Evolutionary conservation across 1,139 yeast genomes (phyloP).

Genomic region (Yamadazyma conglobata): DNA sequence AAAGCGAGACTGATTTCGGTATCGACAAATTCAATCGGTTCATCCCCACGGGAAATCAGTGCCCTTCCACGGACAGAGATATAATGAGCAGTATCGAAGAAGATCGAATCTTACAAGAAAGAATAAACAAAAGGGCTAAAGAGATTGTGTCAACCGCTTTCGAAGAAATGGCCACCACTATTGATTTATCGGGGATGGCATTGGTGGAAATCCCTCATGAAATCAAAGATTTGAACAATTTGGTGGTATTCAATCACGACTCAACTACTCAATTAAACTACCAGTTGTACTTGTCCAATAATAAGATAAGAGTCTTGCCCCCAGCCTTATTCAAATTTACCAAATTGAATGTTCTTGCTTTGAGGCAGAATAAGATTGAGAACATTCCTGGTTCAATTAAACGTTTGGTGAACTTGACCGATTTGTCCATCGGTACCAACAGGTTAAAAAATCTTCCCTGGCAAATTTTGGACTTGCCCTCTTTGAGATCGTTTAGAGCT

Average conservation of each 20-base stretch:
- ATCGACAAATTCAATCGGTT: conserved; percentile 44
- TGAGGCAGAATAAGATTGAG: conserved; percentile 36
- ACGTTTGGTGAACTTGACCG: conserved; percentile 30
- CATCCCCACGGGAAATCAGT: conserved; percentile 24
- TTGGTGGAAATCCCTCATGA: conserved; percentile 42
- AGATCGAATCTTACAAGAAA: conserved; percentile 10
- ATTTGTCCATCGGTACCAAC: conserved; percentile 40
- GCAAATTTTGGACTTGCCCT: conserved; percentile 31
- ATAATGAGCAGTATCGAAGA: conserved; percentile 14
- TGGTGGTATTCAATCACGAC: conserved; percentile 35
- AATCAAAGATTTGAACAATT: conserved; percentile 40
- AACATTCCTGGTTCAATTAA: conserved; percentile 36
- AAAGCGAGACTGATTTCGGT: conserved; percentile 48
- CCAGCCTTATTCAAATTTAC: conserved; percentile 42
- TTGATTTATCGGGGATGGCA: conserved; percentile 36
- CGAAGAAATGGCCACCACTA: conserved; percentile 34
- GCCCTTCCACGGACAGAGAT: conserved; percentile 31
- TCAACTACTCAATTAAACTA: conserved; percentile 23
- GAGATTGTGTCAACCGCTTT: conserved; percentile 35
- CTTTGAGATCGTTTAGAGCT: conserved; percentile 32
- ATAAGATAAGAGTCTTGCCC: conserved; percentile 28
- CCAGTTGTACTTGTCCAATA: conserved; percentile 39
- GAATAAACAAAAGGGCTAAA: conserved; percentile 25
- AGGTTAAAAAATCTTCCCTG: conserved; percentile 33
- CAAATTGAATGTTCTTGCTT: conserved; percentile 39